phyloP scores from a whole-genome alignment of 169 alveolate genomes.

The Plasmodium coatneyi region DNA sequence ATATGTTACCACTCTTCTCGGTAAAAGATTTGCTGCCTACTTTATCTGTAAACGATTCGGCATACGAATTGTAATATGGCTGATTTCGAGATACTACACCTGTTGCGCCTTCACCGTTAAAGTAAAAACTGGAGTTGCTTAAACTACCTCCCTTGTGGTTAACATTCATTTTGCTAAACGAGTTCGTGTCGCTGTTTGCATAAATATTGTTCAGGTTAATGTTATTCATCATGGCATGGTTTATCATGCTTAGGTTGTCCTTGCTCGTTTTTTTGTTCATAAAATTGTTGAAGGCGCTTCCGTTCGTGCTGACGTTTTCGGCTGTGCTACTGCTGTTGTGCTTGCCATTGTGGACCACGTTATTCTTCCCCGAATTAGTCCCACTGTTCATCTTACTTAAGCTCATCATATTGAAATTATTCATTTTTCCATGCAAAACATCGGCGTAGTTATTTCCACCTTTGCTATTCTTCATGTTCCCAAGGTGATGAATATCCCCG shows the following conservation, averaged over 20 bases:
- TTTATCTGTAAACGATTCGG: slow-evolving; percentile 19
- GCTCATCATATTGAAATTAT: neutral
- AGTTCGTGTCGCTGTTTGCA: slow-evolving; percentile 11
- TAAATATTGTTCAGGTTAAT: slow-evolving; percentile 19
- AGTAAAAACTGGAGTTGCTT: slow-evolving; percentile 12
- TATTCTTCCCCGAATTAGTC: neutral
- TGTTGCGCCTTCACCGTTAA: slow-evolving; percentile 2
- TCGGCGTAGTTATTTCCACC: slow-evolving; percentile 8
- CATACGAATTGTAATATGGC: slow-evolving; percentile 17
- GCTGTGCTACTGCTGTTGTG: neutral
- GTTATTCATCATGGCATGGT: slow-evolving; percentile 20
- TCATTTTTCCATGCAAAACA: slow-evolving; percentile 2
- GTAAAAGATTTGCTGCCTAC: slow-evolving; percentile 17
- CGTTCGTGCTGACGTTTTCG: neutral
- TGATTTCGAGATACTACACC: slow-evolving; percentile 13
- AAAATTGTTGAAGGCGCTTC: neutral
- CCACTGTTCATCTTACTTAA: neutral
- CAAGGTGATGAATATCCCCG: neutral
- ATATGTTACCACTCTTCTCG: slow-evolving; percentile 12
- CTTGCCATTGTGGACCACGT: neutral
- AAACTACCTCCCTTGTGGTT: slow-evolving; percentile 19
- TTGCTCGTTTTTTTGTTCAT: slow-evolving; percentile 26
- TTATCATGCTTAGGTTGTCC: slow-evolving; percentile 14
- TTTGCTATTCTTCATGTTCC: slow-evolving; percentile 7
- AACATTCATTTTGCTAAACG: slow-evolving; percentile 27